Base-by-base conservation (phyloP, 257 asterid genomes). In the Solanum dulcamara region DNA sequence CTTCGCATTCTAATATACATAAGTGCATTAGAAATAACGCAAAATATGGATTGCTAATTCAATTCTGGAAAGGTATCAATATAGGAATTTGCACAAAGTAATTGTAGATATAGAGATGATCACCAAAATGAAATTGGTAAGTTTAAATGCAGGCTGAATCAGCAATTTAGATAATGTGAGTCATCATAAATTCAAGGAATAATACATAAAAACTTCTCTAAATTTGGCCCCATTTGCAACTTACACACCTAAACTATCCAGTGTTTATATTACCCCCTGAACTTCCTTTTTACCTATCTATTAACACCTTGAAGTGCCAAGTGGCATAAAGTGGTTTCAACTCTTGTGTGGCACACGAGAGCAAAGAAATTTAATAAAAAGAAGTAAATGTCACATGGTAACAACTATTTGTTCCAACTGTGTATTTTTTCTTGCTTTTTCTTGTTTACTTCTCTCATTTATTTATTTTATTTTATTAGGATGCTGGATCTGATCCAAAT, bases 1-100 rank as follows among this genome's bases (percentile, higher is more conserved):
- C 91, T 86, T 89, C 86, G 70, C 86, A 86, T 87, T 83, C 85
- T 85, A 87, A 91, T 85, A 85, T 81, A 48, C 59, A 26, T 28
- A 46, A 75, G 10, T 46, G 8, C 59, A 44, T 24, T 48, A 24
- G 59, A 75, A 75, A 75, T 24, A 42, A 75, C 0, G 37, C 38
- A 75, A 72, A 38, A n/a, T 40, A 72, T n/a, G 32, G 81, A 72
- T 38, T 38, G 81, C 55, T n/a, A 72, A 44, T 75, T 46, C 9
- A 75, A 75, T 26, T 42, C 24, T 24, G 59, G 38, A 24, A 24
- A 44, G 59, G 15, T 24, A 75, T 44, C 24, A 44, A 32, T 75
- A 75, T 46, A 26, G 59, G 24, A 40, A 74, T 74, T 14, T 74
- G 81, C 81, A 75, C 38, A 44, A 72, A 72, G 35, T n/a, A 44